Conservation (phyloP, 345 rosid species). For the Nasturtium officinale region DNA sequence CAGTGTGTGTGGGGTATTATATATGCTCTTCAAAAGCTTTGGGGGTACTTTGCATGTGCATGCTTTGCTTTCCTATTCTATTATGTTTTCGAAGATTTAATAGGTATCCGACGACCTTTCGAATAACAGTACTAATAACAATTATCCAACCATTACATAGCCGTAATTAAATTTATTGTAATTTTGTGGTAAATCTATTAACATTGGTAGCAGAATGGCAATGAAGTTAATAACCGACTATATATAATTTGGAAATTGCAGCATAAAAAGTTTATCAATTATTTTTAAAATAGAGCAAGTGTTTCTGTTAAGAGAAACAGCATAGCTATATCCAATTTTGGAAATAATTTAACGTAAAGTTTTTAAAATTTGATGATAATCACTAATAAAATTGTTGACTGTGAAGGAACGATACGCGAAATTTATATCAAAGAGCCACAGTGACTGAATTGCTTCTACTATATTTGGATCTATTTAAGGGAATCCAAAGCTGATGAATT, state of each 20-base stretch:
- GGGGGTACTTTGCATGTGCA: constrained; percentile 41
- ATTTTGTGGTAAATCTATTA: neutral
- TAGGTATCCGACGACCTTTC: constrained; percentile 27
- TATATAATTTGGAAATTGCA: neutral
- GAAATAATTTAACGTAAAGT: neutral
- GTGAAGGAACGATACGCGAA: constrained; percentile 5
- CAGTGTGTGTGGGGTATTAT: constrained; percentile 28
- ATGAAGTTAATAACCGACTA: neutral
- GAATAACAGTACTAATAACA: neutral
- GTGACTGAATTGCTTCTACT: constrained; percentile 18
- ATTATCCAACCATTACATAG: neutral
- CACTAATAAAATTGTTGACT: neutral
- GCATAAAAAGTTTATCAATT: neutral
- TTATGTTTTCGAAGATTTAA: constrained; percentile 20
- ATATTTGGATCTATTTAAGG: neutral
- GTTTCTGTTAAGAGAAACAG: neutral
- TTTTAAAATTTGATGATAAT: neutral
- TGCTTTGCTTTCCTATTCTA: constrained; percentile 28
- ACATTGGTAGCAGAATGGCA: neutral
- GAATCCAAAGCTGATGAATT: constrained; percentile 21
- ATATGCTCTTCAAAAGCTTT: constrained; percentile 12
- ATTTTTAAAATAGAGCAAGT: neutral
- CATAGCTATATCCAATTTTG: neutral
- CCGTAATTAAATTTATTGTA: neutral
- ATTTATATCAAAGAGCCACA: constrained; percentile 3